Evolutionary conservation across 306 rosid species (phyloP).

Genomic region (Cicer arietinum): DNA sequence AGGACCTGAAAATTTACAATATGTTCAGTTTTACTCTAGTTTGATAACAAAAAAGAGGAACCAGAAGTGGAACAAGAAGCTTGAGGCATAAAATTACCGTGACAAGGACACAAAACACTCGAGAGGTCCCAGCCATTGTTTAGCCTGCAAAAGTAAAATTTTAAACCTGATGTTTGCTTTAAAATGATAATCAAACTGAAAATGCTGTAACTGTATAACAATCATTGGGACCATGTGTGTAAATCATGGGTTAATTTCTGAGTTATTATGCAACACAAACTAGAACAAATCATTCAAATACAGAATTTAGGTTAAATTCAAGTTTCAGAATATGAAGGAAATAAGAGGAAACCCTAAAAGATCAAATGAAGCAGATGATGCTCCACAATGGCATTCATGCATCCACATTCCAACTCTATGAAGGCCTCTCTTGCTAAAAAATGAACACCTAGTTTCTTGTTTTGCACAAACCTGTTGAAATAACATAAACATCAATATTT

Average conservation of each 20-base stretch:
- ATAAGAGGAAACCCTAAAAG: conserved; percentile 58
- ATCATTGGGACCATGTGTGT: not conserved
- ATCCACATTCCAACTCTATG: conserved; percentile 86
- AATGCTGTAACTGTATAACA: not conserved
- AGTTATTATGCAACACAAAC: conserved; percentile 17
- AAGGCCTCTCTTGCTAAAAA: conserved; percentile 69
- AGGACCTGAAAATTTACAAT: conserved; percentile 65
- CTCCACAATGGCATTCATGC: conserved; percentile 74
- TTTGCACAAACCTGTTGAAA: conserved; percentile 65
- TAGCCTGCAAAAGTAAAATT: conserved; percentile 54
- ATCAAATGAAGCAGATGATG: conserved; percentile 55
- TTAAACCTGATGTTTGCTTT: conserved; percentile 22
- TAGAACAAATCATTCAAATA: not conserved
- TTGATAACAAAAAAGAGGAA: conserved; percentile 13
- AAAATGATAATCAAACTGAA: conserved; percentile 14
- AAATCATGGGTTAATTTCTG: not conserved
- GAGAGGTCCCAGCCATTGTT: conserved; percentile 73
- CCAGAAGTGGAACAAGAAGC: conserved; percentile 26
- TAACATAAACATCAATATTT: conserved; percentile 26
- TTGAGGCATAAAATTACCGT: conserved; percentile 59
- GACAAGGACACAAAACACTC: conserved; percentile 66
- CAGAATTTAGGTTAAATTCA: not conserved
- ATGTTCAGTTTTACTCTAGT: conserved; percentile 38
- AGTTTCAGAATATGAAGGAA: conserved; percentile 31
- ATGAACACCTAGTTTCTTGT: conserved; percentile 76